Percentiles rank a stretch among this genome's conserved stretches.
Evolutionary conservation across 225 moss, liverwort and hornwort species (phyloP).

Genomic region (Sphagnum tenellum): DNA sequence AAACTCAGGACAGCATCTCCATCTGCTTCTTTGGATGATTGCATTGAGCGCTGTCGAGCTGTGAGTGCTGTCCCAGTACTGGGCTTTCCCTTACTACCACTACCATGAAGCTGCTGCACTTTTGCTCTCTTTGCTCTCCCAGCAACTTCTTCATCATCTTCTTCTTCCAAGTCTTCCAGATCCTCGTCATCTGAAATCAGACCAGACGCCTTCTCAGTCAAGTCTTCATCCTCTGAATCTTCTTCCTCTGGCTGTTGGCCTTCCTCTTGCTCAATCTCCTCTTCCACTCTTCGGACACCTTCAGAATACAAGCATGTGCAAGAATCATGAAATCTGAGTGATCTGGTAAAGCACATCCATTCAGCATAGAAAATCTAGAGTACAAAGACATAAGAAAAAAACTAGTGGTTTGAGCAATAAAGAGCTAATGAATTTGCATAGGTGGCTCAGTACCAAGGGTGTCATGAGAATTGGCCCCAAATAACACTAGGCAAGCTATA

Average conservation of each 20-base stretch:
- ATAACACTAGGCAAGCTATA: too few relatives aligned
- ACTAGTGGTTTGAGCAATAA: too few relatives aligned
- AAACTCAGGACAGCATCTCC: constrained; percentile 53
- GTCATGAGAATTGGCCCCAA: too few relatives aligned
- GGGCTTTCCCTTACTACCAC: constrained; percentile 30
- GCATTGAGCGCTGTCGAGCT: constrained; percentile 89
- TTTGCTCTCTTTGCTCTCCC: constrained; percentile 37
- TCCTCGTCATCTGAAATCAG: constrained; percentile 44
- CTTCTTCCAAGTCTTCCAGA: constrained; percentile 40
- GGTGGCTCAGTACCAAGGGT: too few relatives aligned
- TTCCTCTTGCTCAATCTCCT: constrained; percentile 21
- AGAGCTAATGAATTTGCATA: too few relatives aligned
- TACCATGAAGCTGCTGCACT: constrained; percentile 24
- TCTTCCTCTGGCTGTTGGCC: constrained; percentile 23
- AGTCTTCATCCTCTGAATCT: constrained; percentile 21
- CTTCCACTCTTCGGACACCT: constrained; percentile 11
- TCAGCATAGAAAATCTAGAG: too few relatives aligned
- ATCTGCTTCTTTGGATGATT: constrained; percentile 72
- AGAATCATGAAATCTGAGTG: too few relatives aligned
- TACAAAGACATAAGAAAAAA: too few relatives aligned
- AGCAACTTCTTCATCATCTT: constrained; percentile 30
- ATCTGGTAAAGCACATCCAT: too few relatives aligned
- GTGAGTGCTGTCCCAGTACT: constrained; percentile 49
- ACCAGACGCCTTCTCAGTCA: constrained; percentile 20
- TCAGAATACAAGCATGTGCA: neutral